These are phyloP conservation scores for Zygosaccharomyces sapae DNA, from an alignment of 1,139 yeast genomes.

Conservation along the genomic window DNA sequence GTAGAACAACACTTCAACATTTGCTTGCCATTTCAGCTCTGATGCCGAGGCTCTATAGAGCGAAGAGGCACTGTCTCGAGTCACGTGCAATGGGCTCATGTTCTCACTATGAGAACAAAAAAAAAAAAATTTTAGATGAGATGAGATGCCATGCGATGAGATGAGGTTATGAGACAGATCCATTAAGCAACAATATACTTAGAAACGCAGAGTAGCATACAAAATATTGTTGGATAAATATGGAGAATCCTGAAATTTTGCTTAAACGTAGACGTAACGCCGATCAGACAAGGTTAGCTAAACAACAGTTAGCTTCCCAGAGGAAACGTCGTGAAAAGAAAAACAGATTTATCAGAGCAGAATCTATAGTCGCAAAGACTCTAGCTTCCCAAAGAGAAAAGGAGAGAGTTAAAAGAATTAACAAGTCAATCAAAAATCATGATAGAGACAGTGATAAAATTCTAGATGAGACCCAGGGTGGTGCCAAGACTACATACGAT, in stretches of 20 bases:
- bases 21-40: too few relatives aligned
- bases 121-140: too few relatives aligned
- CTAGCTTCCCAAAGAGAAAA: conserved; percentile 62
- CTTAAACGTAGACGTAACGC: conserved; percentile 74
- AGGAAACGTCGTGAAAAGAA: conserved; percentile 43
- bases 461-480: conserved; percentile 37
- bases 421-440: conserved; percentile 45
- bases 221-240: not conserved
- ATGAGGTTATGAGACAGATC: too few relatives aligned
- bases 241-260: conserved; percentile 62
- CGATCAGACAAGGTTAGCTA: conserved; percentile 63
- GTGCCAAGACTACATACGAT: conserved; percentile 36
- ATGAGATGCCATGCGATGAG: conserved; percentile 9
- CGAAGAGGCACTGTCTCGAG: too few relatives aligned
- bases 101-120: too few relatives aligned
- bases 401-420: conserved; percentile 60
- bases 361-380: conserved; percentile 61
- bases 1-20: too few relatives aligned
- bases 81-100: too few relatives aligned
- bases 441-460: conserved; percentile 27
- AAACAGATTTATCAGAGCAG: conserved; percentile 64
- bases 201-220: too few relatives aligned
- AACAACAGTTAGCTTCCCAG: conserved; percentile 44
- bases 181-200: not conserved
- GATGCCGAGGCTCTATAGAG: too few relatives aligned